Conservation (phyloP, 129 eudicot genomes). For the Dittrichia graveolens region DNA sequence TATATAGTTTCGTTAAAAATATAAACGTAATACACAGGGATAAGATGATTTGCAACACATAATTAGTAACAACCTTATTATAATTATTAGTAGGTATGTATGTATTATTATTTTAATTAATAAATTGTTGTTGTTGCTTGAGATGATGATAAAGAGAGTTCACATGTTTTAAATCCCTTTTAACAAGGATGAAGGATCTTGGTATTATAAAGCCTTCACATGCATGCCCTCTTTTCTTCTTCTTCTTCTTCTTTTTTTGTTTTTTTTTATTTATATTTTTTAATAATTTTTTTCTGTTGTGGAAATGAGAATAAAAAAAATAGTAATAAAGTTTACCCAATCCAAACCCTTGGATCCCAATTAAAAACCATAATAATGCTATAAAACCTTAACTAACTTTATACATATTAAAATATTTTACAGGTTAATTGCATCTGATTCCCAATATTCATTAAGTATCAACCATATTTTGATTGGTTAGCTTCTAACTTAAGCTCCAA, state of each 20-base stretch:
- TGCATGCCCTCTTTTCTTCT: slow-evolving; percentile 29
- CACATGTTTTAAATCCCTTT: slow-evolving; percentile 40
- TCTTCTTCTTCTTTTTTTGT: not conserved
- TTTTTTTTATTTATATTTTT: too few relatives aligned
- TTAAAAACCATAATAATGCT: slow-evolving; percentile 26
- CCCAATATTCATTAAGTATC: slow-evolving; percentile 28
- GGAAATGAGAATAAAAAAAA: slow-evolving; percentile 27
- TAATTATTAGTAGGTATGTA: too few relatives aligned
- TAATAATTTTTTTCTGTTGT: slow-evolving; percentile 18
- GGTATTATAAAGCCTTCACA: slow-evolving; percentile 38
- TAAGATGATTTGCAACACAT: slow-evolving; percentile 16
- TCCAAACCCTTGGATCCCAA: slow-evolving; percentile 21
- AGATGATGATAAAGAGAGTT: slow-evolving; percentile 33
- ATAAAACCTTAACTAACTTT: slow-evolving; percentile 39
- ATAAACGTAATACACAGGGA: not conserved
- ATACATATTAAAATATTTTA: slow-evolving; percentile 1
- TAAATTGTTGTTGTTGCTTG: slow-evolving; percentile 26
- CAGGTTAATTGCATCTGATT: slow-evolving; percentile 42
- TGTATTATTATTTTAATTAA: too few relatives aligned
- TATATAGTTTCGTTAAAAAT: too few relatives aligned
- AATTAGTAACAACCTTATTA: not conserved
- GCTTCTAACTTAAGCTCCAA: slow-evolving; percentile 37
- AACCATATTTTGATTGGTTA: slow-evolving; percentile 29
- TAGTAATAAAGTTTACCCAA: slow-evolving; percentile 25
- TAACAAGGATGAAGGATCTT: slow-evolving; percentile 44